Percentiles rank a stretch among this genome's conserved stretches.
These are phyloP conservation scores for Ophiostoma triangulosporum DNA, from an alignment of 2,329 filamentous ascomycete genomes.

Conservation along the genomic window DNA sequence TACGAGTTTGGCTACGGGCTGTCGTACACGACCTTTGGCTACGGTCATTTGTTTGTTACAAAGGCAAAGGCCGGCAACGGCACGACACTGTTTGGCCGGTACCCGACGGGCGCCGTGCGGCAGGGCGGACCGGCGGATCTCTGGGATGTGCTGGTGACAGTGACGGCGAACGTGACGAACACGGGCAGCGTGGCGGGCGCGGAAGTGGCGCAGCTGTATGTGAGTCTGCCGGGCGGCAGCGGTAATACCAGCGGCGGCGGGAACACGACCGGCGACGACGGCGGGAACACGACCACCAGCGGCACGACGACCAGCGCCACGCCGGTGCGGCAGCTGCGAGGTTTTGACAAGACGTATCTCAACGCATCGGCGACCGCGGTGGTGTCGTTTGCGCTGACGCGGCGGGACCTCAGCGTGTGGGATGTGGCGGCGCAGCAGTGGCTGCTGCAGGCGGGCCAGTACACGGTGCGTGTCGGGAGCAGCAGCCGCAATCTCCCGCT, in stretches of 20 bases:
- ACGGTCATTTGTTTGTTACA: slow-evolving; percentile 24
- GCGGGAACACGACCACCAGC: background rate
- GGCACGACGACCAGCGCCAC: no score
- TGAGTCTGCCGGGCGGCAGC: slow-evolving; percentile 24
- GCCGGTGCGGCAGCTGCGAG: slow-evolving; percentile 47
- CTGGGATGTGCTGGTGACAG: slow-evolving; percentile 30
- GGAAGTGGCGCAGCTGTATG: slow-evolving; percentile 32
- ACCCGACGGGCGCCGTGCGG: slow-evolving; percentile 26
- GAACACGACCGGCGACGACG: background rate
- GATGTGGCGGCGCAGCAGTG: slow-evolving; percentile 48
- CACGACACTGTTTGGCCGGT: slow-evolving; percentile 18
- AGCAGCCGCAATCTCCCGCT: slow-evolving; percentile 31
- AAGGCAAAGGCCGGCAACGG: slow-evolving; percentile 9
- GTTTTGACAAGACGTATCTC: slow-evolving; percentile 48
- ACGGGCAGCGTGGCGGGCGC: slow-evolving; percentile 26
- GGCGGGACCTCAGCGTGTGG: slow-evolving; percentile 55
- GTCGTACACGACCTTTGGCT: slow-evolving; percentile 40
- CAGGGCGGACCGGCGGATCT: slow-evolving; percentile 32
- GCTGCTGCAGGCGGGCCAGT: slow-evolving; percentile 32
- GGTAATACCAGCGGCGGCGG: background rate
- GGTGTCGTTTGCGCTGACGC: slow-evolving; percentile 39
- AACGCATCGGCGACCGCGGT: slow-evolving; percentile 27
- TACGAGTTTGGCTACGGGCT: slow-evolving; percentile 44
- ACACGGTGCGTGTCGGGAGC: slow-evolving; percentile 28
- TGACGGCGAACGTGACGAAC: slow-evolving; percentile 27